These are phyloP conservation scores for Tinospora cordifolia DNA, from an alignment of 164 flowering plant genomes.

Conservation along the genomic window DNA sequence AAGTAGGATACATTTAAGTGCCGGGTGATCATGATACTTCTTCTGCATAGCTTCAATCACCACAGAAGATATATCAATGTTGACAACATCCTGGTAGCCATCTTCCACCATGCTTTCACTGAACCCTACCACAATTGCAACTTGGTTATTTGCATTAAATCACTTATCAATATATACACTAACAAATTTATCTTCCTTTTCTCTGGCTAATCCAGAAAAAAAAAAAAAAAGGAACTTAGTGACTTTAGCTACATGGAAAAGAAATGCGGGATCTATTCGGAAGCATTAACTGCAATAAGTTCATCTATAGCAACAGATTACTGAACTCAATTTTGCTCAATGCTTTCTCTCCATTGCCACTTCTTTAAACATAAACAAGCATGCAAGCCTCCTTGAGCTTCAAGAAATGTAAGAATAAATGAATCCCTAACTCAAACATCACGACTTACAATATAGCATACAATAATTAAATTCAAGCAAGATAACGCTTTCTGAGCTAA, in stretches of 20 bases:
- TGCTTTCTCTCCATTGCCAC: no score
- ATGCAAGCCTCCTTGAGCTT: no score
- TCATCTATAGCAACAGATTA: no score
- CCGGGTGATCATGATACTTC: constrained; percentile 41
- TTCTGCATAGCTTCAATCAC: constrained; percentile 70
- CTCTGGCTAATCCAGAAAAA: neutral
- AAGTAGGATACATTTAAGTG: constrained; percentile 54
- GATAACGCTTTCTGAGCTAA: no score
- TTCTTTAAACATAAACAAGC: no score
- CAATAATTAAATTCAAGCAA: no score
- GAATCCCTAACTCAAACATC: no score
- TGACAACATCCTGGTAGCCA: constrained; percentile 65
- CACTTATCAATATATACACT: neutral
- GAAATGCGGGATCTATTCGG: neutral
- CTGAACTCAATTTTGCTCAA: no score
- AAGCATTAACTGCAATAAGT: no score
- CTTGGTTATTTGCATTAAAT: neutral
- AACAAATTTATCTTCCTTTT: no score
- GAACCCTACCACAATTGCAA: constrained; percentile 35
- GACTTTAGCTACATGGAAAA: neutral
- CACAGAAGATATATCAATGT: constrained; percentile 71
- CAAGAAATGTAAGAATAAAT: no score
- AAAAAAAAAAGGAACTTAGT: neutral
- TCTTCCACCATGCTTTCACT: constrained; percentile 76
- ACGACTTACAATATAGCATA: no score